Base-by-base conservation (phyloP, 129 eudicot species). In the Arctium lappa region DNA sequence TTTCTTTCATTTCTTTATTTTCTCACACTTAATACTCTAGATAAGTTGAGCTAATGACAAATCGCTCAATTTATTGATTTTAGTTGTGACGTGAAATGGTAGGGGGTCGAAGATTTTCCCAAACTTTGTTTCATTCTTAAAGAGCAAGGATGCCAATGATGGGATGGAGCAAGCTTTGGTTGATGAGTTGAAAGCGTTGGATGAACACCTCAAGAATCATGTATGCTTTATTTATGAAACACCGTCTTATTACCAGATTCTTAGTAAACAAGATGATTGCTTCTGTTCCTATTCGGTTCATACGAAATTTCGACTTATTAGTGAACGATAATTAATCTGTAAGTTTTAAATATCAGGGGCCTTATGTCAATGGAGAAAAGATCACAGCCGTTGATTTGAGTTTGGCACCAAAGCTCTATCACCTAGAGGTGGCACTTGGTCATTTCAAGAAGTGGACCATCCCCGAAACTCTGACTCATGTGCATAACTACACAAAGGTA, bases 401-500 rank as follows among this genome's bases (percentile, higher is more conserved):
- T 78, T 85, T 94, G 92, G 98, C 92, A 30, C 97, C 97, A 8
- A 94, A 90, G 88, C 86, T 94, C 3, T 89, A 79, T 89, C 98
- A 92, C 70, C 89, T 92, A 79, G 89, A 88, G 75, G 88, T 92
- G 73, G 90, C 92, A 81, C 97, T 94, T 65, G 95, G 88, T 63
- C 92, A 94, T 85, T 94, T 79, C 68, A 94, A 94, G 87, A 79
- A 87, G 36, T 94, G 98, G 98, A 66, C 84, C 68, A 66, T 91
- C 46, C 97, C 98, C 0, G 86, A 87, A 83, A 82, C 80, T 88
- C 75, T 94, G 80, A 60, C 87, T 63, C 84, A 85, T 81, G 88
- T 94, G 65, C 89, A 80, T 50, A 90, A 85, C 84, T 94, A 94
- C 95, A 89, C 62, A 84, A 89, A 92, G 93, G 98, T 94, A 86